Base-by-base conservation (phyloP, 345 rosid species). In the Citrus cavaleriei region DNA sequence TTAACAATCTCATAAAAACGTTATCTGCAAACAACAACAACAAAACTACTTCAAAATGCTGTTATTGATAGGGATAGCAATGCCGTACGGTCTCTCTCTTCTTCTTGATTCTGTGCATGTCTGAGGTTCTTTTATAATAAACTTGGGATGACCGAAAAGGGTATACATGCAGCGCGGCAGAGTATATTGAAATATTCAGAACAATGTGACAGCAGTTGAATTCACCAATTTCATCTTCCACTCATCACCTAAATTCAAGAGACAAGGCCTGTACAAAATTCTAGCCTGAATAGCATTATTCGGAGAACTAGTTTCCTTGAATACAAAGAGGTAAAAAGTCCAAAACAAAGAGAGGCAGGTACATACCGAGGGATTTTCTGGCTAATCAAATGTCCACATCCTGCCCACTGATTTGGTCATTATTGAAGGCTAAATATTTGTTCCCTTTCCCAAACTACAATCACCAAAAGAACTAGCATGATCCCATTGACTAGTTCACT, bases 301-400 rank as follows among this genome's bases (percentile, higher is more conserved):
- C 62, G 6, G 10, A 18, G 32, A 46, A 30, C n/a, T 32, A 30
- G 19, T 49, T 25, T 40, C 25, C 64, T 16, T 6, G 30, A 27
- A 74, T n/a, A 7, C 34, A 32, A n/a, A 30, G 22, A 5, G 25
- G 19, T 4, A 35, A 51, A 13, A 35, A 32, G 16, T 30, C 1
- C 32, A 30, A 58, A 65, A 46, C 67, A 35, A 70, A 78, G 34
- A 71, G 34, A 51, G 34, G 37, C 68, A 40, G 77, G 69, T 18
- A 70, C 80, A 40, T 68, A 81, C 82, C 76, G 27, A 60, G 68
- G 24, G 30, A 64, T 74, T 79, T 77, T 57, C 54, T 73, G 65
- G 35, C 68, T 67, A 13, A 54, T 78, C 54, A 68, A 73, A 66
- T 68, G 25, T 73, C 42, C 79, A 68, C 69, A 67, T 68, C 30